Evolutionary conservation across 1,284 basidiomycete species (phyloP), one percentile per base, ranked within the genome.

Genomic region (Crucibulum parvulum): DNA sequence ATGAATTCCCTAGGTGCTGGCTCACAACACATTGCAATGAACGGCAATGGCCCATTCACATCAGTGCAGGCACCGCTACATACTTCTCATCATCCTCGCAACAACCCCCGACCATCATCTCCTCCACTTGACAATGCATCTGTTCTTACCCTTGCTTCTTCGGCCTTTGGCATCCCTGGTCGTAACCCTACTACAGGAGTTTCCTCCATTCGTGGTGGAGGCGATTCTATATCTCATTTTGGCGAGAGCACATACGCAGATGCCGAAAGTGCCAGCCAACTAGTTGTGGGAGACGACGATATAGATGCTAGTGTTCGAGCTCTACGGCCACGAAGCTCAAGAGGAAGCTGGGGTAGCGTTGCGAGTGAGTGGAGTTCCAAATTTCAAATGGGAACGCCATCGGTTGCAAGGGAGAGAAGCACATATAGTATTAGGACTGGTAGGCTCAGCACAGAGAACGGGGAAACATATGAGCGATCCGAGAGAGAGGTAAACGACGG

Each of bases 101-200:
- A 98, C 77, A 99, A 99, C 73, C 96, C 96, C 3, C 88, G 92
- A 18, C 97, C 97, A 13, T 90, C 91, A 6, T 94, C 92, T 2
- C 91, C 94, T 9, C 96, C 96, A 0, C 81, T 89, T 31, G 95
- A 97, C 72, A 96, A 99, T 71, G 96, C 96, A 1, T 96, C 93
- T 4, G 82, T 96, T 53, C 81, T 98, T 50, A 99, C 96, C 0
- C 87, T 99, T 10, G 96, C 96, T 4, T 96, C 94, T 11, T 96
- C 94, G 4, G 95, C 94, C 1, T 96, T 93, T 73, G 95, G 87
- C 0, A 80, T 90, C 53, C 87, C 89, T 10, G 85, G 84, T 37
- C 75, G 78, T 63, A 59, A 78, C 66, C 66, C 78, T 68, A 66
- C 77, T 58, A 65, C 75, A 59, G 65, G 74, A 65, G 77, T 82